Percentiles rank a stretch among this genome's conserved stretches.
These are phyloP conservation scores for Myochromella boudieri DNA, from an alignment of 768 basidiomycete genomes.

Conservation along the genomic window DNA sequence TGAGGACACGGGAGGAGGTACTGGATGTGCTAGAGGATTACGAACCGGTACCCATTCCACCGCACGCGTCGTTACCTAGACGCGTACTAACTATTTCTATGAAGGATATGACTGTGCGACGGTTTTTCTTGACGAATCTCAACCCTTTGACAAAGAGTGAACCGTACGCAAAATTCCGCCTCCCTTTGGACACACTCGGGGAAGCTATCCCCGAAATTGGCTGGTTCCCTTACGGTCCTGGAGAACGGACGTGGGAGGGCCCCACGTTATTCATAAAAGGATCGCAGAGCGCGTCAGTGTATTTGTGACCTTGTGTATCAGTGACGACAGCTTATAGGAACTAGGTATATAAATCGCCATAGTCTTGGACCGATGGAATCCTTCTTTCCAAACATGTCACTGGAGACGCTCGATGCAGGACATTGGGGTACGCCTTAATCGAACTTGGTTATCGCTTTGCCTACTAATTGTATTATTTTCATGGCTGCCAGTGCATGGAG, in stretches of 20 bases:
- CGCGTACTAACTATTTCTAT: background rate
- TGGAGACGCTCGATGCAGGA: constrained; percentile 64
- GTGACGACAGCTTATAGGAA: background rate
- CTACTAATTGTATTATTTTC: background rate
- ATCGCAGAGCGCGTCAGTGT: constrained; percentile 60
- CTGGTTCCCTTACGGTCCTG: constrained; percentile 69
- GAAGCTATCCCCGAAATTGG: constrained; percentile 65
- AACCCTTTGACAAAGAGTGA: constrained; percentile 27
- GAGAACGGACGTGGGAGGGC: constrained; percentile 49
- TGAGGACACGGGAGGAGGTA: constrained; percentile 64
- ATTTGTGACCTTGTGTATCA: background rate
- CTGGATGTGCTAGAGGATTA: constrained; percentile 57
- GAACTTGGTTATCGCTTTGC: background rate
- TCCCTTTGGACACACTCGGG: constrained; percentile 66
- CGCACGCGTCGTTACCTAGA: background rate
- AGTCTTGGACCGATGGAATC: constrained; percentile 57
- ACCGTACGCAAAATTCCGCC: constrained; percentile 53
- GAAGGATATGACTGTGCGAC: constrained; percentile 66
- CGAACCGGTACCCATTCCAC: constrained; percentile 52
- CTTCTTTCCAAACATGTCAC: constrained; percentile 71
- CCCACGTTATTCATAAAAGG: constrained; percentile 75
- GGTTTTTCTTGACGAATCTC: constrained; percentile 84
- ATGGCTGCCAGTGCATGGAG: constrained; percentile 62
- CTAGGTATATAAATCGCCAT: constrained; percentile 71
- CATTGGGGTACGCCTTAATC: constrained; percentile 71